These are phyloP conservation scores for Termitomyces sp. DNA, from an alignment of 768 basidiomycete species.

Conservation along the genomic window DNA sequence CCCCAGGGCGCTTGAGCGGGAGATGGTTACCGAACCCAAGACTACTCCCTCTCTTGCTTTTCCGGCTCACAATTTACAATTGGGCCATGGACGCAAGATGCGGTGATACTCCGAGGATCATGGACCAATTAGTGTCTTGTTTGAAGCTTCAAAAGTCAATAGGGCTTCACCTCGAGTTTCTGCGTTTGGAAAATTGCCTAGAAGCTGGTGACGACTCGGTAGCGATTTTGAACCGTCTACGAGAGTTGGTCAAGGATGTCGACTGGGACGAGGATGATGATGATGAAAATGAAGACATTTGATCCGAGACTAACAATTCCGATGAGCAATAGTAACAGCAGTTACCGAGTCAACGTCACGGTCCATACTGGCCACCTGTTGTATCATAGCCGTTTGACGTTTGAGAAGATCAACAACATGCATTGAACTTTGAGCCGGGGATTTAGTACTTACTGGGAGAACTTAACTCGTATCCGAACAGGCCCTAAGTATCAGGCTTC, in stretches of 20 bases:
- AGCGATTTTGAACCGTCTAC: background rate
- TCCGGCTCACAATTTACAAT: background rate
- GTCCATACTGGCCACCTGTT: background rate
- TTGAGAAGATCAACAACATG: no score
- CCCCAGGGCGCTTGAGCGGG: no score
- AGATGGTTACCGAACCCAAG: background rate
- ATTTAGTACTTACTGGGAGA: no score
- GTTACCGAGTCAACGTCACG: background rate
- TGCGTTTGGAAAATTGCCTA: background rate
- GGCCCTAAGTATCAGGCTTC: no score
- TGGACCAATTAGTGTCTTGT: background rate
- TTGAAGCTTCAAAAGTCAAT: background rate
- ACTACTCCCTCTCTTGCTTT: background rate
- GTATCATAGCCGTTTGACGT: no score
- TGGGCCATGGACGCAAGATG: background rate
- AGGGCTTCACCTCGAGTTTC: background rate
- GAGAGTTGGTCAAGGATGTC: background rate
- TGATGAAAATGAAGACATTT: no score
- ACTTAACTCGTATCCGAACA: no score
- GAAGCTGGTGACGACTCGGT: background rate
- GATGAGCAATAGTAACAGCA: no score
- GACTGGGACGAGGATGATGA: background rate
- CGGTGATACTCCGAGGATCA: background rate
- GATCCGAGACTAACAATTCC: no score
- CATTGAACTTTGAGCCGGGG: no score